Percentiles rank a stretch among this genome's conserved stretches.
phyloP scores from a whole-genome alignment of 2,329 filamentous ascomycete genomes.

The Emericellopsis atlantica region DNA sequence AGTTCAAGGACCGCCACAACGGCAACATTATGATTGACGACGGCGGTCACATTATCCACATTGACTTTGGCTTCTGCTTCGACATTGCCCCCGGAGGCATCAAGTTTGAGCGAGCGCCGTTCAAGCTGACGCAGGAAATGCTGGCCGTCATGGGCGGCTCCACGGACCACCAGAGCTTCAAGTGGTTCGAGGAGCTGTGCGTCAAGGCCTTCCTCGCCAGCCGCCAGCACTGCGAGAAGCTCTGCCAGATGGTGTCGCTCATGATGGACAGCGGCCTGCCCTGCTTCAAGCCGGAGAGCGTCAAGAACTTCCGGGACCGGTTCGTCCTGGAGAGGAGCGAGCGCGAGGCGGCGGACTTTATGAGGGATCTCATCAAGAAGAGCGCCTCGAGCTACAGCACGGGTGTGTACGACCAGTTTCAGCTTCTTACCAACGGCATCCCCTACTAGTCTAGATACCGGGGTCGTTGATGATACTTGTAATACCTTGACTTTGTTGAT shows the following conservation, averaged over 20 bases:
- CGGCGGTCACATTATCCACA: constrained; percentile 92
- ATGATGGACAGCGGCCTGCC: constrained; percentile 96
- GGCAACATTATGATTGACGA: constrained; percentile 99
- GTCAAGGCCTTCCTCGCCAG: constrained; percentile 89
- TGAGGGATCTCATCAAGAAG: constrained; percentile 79
- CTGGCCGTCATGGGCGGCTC: constrained; percentile 95
- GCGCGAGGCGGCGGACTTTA: constrained; percentile 87
- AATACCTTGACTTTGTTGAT: too few relatives aligned
- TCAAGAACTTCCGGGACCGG: constrained; percentile 81
- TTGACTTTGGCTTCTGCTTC: constrained; percentile 99
- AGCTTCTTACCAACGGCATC: constrained; percentile 93
- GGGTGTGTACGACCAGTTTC: constrained; percentile 94
- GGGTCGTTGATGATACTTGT: too few relatives aligned
- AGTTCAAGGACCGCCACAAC: constrained; percentile 99
- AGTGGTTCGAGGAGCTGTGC: constrained; percentile 92
- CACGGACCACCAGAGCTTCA: constrained; percentile 75
- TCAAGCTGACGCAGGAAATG: constrained; percentile 97
- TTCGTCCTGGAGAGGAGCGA: constrained; percentile 90
- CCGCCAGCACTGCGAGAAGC: constrained; percentile 75
- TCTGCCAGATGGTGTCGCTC: constrained; percentile 77
- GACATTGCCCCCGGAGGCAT: constrained; percentile 96
- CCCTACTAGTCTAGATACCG: constrained; percentile 60
- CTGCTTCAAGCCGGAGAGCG: constrained; percentile 94
- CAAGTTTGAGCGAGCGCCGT: constrained; percentile 93
- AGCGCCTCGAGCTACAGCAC: constrained; percentile 87